Percentiles rank a stretch among this genome's conserved stretches.
Conservation (phyloP, 352 stramenopile genomes). For the Pythium utonaiense region DNA sequence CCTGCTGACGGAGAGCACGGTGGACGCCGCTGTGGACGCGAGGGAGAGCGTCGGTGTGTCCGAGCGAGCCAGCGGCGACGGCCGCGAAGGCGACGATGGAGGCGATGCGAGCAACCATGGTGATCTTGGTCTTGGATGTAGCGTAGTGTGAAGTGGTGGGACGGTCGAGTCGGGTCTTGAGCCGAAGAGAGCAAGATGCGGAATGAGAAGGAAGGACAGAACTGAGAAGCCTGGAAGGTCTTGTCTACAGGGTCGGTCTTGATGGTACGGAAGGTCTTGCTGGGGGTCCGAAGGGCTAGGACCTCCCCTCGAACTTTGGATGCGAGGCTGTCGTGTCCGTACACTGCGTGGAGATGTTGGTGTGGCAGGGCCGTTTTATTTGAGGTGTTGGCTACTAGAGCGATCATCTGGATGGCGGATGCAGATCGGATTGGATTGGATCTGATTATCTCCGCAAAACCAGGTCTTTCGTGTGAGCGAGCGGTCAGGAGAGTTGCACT, state of each 20-base stretch:
- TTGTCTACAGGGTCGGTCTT: too few relatives aligned
- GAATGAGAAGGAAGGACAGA: not conserved
- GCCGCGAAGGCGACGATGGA: conserved; percentile 4
- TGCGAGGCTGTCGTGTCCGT: too few relatives aligned
- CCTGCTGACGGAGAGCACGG: not conserved
- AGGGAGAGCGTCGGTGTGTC: not conserved
- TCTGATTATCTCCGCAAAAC: not conserved
- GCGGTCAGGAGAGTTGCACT: not conserved
- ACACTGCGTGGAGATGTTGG: too few relatives aligned
- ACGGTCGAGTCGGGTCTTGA: not conserved
- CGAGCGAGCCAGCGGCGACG: not conserved
- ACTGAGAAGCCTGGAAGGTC: not conserved
- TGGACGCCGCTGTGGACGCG: conserved; percentile 2
- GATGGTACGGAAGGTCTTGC: too few relatives aligned
- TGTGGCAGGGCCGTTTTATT: too few relatives aligned
- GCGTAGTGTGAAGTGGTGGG: too few relatives aligned
- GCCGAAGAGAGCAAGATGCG: not conserved
- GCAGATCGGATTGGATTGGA: not conserved
- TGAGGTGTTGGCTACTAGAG: too few relatives aligned
- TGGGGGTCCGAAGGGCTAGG: too few relatives aligned
- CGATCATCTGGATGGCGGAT: not conserved
- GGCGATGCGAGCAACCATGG: not conserved
- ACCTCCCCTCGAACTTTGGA: too few relatives aligned
- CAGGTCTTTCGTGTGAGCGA: not conserved
- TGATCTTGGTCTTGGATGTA: not conserved